A percentile compares a stretch with the other conserved stretches of the same genome.
phyloP scores from a whole-genome alignment of 176 grass and related monocot genomes.

The Urochloa ruziziensis region DNA sequence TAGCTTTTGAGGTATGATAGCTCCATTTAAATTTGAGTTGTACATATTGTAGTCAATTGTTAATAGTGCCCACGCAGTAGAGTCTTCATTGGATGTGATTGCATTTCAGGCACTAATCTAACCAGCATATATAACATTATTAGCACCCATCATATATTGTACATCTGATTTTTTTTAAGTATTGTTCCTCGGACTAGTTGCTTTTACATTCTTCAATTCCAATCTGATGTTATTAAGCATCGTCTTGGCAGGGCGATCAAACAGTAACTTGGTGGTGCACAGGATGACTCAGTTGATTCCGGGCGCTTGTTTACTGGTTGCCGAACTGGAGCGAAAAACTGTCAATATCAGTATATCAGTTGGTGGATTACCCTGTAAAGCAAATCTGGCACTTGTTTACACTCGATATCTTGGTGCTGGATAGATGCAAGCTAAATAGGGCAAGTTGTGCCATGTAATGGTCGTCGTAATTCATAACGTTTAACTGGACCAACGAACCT shows the following conservation, averaged over 20 bases:
- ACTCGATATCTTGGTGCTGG: neutral
- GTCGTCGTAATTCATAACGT: no score
- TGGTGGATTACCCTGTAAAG: slow-evolving; percentile 30
- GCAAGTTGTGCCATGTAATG: neutral
- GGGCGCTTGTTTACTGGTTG: slow-evolving; percentile 1
- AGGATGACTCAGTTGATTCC: neutral
- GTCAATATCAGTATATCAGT: slow-evolving; percentile 31
- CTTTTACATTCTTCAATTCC: neutral
- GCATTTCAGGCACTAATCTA: neutral
- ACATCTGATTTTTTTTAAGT: slow-evolving; percentile 1
- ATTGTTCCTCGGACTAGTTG: neutral
- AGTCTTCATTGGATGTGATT: neutral
- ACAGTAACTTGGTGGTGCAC: neutral
- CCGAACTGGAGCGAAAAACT: neutral
- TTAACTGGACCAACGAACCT: neutral
- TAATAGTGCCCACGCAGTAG: neutral
- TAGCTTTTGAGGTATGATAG: slow-evolving; percentile 54
- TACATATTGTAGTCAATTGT: neutral
- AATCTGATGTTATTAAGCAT: neutral
- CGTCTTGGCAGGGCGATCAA: slow-evolving; percentile 26
- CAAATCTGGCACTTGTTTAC: slow-evolving; percentile 8
- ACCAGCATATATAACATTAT: neutral
- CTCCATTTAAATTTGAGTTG: neutral
- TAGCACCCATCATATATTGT: neutral
- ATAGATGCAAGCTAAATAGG: neutral